phyloP scores from a whole-genome alignment of 1,284 basidiomycete species.

The Mycena sp. region DNA sequence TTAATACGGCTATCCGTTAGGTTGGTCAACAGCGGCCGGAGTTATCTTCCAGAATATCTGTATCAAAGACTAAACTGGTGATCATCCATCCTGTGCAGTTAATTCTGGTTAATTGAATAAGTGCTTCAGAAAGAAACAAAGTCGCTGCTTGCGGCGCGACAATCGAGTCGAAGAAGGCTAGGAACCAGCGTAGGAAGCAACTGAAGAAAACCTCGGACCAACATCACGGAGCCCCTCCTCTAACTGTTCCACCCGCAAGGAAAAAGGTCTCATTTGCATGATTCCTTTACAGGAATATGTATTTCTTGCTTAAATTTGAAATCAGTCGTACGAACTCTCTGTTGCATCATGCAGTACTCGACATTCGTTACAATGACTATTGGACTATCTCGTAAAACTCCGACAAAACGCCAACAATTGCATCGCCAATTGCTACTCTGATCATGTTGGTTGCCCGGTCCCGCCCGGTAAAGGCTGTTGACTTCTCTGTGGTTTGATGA shows the following conservation, averaged over 20 bases:
- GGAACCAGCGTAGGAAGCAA: conserved; percentile 24
- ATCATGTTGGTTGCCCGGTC: conserved; percentile 23
- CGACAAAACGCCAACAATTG: not conserved
- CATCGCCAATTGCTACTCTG: not conserved
- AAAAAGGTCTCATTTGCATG: conserved; percentile 30
- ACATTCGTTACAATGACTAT: no score
- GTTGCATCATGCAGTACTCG: not conserved
- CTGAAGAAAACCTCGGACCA: conserved; percentile 11
- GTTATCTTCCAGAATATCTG: conserved; percentile 12
- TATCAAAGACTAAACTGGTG: conserved; percentile 27
- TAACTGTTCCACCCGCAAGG: conserved; percentile 3
- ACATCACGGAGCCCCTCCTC: not conserved
- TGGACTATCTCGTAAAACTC: not conserved
- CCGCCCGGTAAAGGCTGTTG: not conserved
- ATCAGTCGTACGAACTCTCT: not conserved
- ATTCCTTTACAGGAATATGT: not conserved
- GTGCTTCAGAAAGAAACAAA: conserved; percentile 24
- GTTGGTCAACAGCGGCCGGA: conserved; percentile 17
- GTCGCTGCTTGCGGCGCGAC: conserved; percentile 19
- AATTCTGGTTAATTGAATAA: not conserved
- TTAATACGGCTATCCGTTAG: conserved; percentile 2
- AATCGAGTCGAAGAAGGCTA: conserved; percentile 26
- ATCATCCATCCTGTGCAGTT: not conserved
- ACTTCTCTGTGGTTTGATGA: not conserved
- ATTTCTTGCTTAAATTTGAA: not conserved